phyloP scores from a whole-genome alignment of 768 basidiomycete genomes.

The Sistotremastrum suecicum region DNA sequence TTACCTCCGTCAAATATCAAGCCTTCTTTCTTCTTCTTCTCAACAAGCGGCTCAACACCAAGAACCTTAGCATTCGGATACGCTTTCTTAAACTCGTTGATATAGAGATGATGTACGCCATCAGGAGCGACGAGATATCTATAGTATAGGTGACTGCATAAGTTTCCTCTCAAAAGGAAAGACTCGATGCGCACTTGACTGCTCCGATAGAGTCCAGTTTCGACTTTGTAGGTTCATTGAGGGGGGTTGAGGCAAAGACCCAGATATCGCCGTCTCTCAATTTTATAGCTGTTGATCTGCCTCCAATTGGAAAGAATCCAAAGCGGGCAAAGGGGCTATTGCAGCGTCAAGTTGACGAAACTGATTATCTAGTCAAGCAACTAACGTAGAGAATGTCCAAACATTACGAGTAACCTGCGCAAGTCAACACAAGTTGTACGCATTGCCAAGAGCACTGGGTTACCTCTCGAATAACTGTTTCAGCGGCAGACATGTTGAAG shows the following conservation, averaged over 20 bases:
- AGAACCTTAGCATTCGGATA: slow-evolving; percentile 62
- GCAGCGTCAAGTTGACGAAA: slow-evolving; percentile 1
- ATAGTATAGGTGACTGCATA: slow-evolving; percentile 1
- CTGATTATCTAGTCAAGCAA: not conserved
- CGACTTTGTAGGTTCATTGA: slow-evolving; percentile 47
- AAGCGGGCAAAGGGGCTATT: slow-evolving; percentile 26
- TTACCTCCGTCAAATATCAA: slow-evolving; percentile 51
- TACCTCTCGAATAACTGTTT: slow-evolving; percentile 32
- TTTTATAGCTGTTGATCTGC: slow-evolving; percentile 70
- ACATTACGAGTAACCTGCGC: slow-evolving; percentile 34
- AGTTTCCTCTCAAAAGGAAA: not conserved
- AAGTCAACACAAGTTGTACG: not conserved
- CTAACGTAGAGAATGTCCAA: slow-evolving; percentile 54
- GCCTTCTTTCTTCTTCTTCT: slow-evolving; percentile 36
- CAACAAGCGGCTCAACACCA: slow-evolving; percentile 42
- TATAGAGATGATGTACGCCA: slow-evolving; percentile 39
- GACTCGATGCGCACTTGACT: slow-evolving; percentile 35
- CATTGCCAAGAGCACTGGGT: not conserved
- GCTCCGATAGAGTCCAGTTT: slow-evolving; percentile 51
- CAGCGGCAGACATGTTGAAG: slow-evolving; percentile 3
- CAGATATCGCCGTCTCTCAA: slow-evolving; percentile 58
- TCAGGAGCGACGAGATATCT: slow-evolving; percentile 51
- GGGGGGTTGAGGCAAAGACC: slow-evolving; percentile 69
- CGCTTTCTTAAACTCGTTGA: slow-evolving; percentile 50
- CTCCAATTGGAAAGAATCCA: slow-evolving; percentile 61